Evolutionary conservation across 208 protist species (phyloP).

Genomic region (Lotmaria passim): DNA sequence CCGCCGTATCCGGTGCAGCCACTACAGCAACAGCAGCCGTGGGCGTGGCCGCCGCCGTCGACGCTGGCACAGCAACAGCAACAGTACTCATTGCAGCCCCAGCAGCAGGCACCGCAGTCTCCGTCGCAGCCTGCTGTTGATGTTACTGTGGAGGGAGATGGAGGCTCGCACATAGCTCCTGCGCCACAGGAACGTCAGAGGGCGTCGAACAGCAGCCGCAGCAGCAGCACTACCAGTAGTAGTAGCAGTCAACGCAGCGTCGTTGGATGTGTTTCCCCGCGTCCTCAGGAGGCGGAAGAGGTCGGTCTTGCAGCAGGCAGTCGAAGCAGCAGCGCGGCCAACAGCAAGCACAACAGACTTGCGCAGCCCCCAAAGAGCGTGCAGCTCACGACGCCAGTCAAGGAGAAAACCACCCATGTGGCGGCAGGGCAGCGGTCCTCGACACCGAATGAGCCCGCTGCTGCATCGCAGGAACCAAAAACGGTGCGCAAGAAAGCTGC

Average conservation of each 20-base stretch:
- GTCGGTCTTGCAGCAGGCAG: too few species aligned
- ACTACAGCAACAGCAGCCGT: not conserved
- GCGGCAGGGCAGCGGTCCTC: slow-evolving; percentile 1
- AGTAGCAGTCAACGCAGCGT: not conserved
- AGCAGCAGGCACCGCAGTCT: not conserved
- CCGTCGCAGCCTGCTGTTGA: slow-evolving; percentile 1
- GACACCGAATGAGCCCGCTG: not conserved
- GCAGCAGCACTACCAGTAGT: not conserved
- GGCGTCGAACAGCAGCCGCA: not conserved
- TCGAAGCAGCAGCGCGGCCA: not conserved
- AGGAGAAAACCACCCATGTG: not conserved
- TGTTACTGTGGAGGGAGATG: slow-evolving; percentile 4
- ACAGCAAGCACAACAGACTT: not conserved
- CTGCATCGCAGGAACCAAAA: slow-evolving; percentile 51
- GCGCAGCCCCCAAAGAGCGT: not conserved
- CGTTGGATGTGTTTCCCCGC: too few species aligned
- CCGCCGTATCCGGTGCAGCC: not conserved
- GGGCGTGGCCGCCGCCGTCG: not conserved
- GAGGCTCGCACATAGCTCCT: not conserved
- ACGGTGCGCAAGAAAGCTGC: slow-evolving; percentile 64
- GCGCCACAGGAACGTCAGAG: too few species aligned
- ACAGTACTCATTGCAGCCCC: not conserved
- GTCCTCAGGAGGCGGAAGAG: too few species aligned
- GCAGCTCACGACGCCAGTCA: not conserved
- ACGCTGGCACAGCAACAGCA: not conserved